phyloP scores from a whole-genome alignment of 1,139 yeast genomes.

The Sugiyamaella neomexicana region DNA sequence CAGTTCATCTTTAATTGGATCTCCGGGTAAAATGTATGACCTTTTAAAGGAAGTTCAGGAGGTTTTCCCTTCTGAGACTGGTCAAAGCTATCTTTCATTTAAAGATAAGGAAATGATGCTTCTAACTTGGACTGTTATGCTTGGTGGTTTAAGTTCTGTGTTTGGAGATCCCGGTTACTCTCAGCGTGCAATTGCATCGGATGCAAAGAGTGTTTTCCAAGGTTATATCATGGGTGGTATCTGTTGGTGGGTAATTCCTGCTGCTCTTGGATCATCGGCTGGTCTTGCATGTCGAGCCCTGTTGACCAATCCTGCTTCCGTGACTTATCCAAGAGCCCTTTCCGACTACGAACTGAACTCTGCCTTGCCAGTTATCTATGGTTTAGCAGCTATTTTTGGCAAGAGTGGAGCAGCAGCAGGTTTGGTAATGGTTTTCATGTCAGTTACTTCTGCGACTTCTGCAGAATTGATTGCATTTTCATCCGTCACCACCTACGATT shows the following conservation, averaged over 20 bases:
- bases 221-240: slow-evolving; percentile 86
- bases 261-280: slow-evolving; percentile 74
- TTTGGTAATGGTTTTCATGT: slow-evolving; percentile 75
- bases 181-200: slow-evolving; percentile 73
- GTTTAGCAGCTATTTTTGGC: slow-evolving; percentile 78
- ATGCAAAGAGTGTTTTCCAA: slow-evolving; percentile 77
- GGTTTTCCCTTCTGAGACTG: slow-evolving; percentile 53
- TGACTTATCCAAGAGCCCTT: slow-evolving; percentile 62
- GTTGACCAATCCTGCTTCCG: slow-evolving; percentile 51
- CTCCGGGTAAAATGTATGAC: slow-evolving; percentile 79
- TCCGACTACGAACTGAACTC: slow-evolving; percentile 65
- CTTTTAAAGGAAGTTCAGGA: slow-evolving; percentile 57
- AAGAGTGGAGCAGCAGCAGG: slow-evolving; percentile 81
- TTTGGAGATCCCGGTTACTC: slow-evolving; percentile 25
- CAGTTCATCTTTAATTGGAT: slow-evolving; percentile 59
- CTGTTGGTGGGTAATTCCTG: slow-evolving; percentile 87
- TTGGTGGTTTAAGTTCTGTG: slow-evolving; percentile 34
- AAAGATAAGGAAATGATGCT: slow-evolving; percentile 56
- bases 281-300: slow-evolving; percentile 75
- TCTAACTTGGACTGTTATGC: neutral
- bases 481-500: slow-evolving; percentile 75
- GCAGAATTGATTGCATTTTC: slow-evolving; percentile 86
- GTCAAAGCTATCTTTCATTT: slow-evolving; percentile 53
- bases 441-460: slow-evolving; percentile 54
- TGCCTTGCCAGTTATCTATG: slow-evolving; percentile 79